Percentiles rank a stretch among this genome's conserved stretches.
These are phyloP conservation scores for Hyaloscypha hepaticicola DNA, from an alignment of 495 filamentous ascomycete species.

Conservation along the genomic window DNA sequence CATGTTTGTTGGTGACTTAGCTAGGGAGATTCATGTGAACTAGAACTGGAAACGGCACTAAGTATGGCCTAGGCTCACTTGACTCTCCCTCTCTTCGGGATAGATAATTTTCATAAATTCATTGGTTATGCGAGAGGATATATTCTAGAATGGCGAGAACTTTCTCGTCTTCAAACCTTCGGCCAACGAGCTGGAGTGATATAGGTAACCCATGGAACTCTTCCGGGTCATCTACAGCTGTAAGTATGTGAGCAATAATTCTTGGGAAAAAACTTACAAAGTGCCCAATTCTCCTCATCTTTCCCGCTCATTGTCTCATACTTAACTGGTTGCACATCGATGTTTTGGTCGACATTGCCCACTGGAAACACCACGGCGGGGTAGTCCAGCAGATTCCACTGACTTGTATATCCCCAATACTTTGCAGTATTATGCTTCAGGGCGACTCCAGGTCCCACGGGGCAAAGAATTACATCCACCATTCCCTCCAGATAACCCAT, in stretches of 20 bases:
- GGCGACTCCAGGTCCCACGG: slow-evolving; percentile 54
- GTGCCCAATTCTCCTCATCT: slow-evolving; percentile 20
- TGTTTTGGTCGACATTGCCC: slow-evolving; percentile 41
- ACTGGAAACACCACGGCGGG: slow-evolving; percentile 56
- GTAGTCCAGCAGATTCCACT: slow-evolving; percentile 66
- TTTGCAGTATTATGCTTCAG: slow-evolving; percentile 51
- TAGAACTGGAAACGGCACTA: too few species aligned
- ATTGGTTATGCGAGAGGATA: neutral
- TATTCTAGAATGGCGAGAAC: slow-evolving; percentile 39
- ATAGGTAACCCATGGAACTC: slow-evolving; percentile 46
- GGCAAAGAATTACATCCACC: slow-evolving; percentile 61
- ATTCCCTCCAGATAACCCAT: slow-evolving; percentile 18
- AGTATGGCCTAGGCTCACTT: too few species aligned
- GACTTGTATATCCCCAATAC: slow-evolving; percentile 63
- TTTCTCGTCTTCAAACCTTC: slow-evolving; percentile 49
- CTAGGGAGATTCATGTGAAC: too few species aligned
- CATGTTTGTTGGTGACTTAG: too few species aligned
- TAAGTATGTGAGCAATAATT: slow-evolving; percentile 26
- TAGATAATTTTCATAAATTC: too few species aligned
- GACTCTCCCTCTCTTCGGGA: too few species aligned
- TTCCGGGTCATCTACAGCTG: slow-evolving; percentile 35
- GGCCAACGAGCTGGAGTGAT: slow-evolving; percentile 45
- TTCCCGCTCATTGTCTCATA: slow-evolving; percentile 17
- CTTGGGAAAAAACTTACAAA: slow-evolving; percentile 13
- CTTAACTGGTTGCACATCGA: slow-evolving; percentile 29